These are phyloP conservation scores for Solanum virginianum DNA, from an alignment of 257 asterid species.

Conservation along the genomic window DNA sequence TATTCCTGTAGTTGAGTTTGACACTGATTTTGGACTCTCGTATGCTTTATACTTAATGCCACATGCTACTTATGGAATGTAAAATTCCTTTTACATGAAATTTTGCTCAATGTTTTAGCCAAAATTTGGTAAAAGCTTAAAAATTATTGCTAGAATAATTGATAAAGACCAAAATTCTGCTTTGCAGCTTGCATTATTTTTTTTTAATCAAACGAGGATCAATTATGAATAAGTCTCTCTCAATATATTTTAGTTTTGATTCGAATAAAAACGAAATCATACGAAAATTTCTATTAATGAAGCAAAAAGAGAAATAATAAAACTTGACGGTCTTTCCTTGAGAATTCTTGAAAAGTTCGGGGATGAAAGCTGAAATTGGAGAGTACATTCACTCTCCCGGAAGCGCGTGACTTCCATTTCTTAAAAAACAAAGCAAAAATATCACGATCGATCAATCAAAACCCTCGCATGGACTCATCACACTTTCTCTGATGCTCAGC, in stretches of 20 bases:
- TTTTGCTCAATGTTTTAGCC: background rate
- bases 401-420: background rate
- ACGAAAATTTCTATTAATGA: background rate
- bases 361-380: background rate
- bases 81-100: background rate
- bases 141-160: background rate
- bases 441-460: background rate
- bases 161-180: background rate
- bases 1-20: background rate
- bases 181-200: background rate
- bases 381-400: background rate
- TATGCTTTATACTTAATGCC: background rate
- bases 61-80: background rate
- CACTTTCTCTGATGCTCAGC: background rate
- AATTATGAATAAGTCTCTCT: background rate
- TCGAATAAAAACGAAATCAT: background rate
- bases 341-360: background rate
- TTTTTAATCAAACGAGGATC: background rate
- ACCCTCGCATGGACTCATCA: background rate
- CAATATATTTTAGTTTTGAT: background rate
- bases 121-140: background rate
- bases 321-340: background rate
- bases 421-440: background rate
- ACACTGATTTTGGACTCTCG: background rate
- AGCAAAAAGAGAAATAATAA: background rate